Percentiles rank a stretch among this genome's conserved stretches.
Conservation (phyloP, 2,329 filamentous ascomycete genomes). For the Beauveria sp. region DNA sequence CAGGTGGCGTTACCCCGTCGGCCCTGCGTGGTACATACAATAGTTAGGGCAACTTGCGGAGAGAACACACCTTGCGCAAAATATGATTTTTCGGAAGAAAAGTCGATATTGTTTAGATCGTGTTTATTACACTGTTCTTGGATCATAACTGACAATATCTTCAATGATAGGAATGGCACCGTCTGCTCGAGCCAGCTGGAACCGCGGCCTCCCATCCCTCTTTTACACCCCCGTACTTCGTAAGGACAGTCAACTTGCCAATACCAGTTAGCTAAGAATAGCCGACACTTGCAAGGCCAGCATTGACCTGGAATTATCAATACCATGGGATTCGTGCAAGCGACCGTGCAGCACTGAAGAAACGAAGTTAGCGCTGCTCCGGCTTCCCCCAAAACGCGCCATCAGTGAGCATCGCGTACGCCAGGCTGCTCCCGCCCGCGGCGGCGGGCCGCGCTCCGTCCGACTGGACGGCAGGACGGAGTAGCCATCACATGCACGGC, state of each 20-base stretch:
- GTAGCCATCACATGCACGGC: slow-evolving; percentile 2
- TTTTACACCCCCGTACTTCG: neutral
- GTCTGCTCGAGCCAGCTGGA: neutral
- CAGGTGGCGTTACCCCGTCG: too few species aligned
- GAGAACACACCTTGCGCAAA: too few species aligned
- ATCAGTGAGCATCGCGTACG: neutral
- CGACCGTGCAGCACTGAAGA: neutral
- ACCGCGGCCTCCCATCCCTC: neutral
- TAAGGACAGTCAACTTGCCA: slow-evolving; percentile 1
- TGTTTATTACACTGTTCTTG: too few species aligned
- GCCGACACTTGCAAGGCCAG: too few species aligned
- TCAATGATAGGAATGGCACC: neutral
- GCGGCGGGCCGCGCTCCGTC: neutral
- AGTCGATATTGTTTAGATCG: too few species aligned
- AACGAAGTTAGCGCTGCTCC: neutral
- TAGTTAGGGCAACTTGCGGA: too few species aligned
- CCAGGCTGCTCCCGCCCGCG: neutral
- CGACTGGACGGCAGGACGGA: neutral
- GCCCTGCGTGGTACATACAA: too few species aligned
- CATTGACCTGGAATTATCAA: neutral
- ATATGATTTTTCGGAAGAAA: too few species aligned
- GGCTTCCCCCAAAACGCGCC: neutral
- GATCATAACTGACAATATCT: neutral
- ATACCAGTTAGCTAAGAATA: too few species aligned
- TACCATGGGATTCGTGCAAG: neutral